Evolutionary conservation across 176 grass and related monocot genomes (phyloP), one percentile per base, ranked within the genome.

Genomic region (Panicum miliaceum): DNA sequence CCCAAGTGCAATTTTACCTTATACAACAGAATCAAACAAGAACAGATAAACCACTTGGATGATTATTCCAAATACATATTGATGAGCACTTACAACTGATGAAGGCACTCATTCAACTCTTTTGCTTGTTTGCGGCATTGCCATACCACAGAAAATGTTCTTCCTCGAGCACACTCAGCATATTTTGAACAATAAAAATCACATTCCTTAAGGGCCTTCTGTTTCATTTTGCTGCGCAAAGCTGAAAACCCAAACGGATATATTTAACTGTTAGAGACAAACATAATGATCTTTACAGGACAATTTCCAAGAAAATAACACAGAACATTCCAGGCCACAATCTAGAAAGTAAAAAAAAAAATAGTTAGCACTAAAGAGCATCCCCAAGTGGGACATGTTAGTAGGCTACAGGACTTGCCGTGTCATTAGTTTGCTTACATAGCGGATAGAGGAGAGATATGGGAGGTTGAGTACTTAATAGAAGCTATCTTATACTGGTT

Each of bases 181-280:
- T 99, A 99, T 68, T 94, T 96, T 84, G 93, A 92, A 90, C 90
- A 96, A 45, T 90, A 83, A 23, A 86, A 26, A 83, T 89, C 86
- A 36, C 96, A 99, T 86, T 96, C 93, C 72, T 96, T 90, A 45
- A 99, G 83, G 36, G 96, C 93, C 70, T 99, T 94, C 60, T 86
- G 72, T 81, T 99, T 99, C 96, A 99, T 99, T 93, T 96, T 99
- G 96, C 91, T 96, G 56, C 91, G 86, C 80, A 99, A 90, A 92
- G 96, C 93, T 99, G 80, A 57, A 87, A 79, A 82, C 6, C 4
- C 19, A 77, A 86, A 70, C 20, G 18, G 3, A 45, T 79, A 81
- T 42, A 22, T 53, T 46, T 69, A 87, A 79, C 34, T 29, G 45
- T 43, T 26, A 20, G 7, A 43, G 1, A 80, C 47, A 16, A 41